Percentiles rank a stretch among this genome's conserved stretches.
Evolutionary conservation across 768 basidiomycete species (phyloP).

Genomic region (Candolleomyces aberdarensis): DNA sequence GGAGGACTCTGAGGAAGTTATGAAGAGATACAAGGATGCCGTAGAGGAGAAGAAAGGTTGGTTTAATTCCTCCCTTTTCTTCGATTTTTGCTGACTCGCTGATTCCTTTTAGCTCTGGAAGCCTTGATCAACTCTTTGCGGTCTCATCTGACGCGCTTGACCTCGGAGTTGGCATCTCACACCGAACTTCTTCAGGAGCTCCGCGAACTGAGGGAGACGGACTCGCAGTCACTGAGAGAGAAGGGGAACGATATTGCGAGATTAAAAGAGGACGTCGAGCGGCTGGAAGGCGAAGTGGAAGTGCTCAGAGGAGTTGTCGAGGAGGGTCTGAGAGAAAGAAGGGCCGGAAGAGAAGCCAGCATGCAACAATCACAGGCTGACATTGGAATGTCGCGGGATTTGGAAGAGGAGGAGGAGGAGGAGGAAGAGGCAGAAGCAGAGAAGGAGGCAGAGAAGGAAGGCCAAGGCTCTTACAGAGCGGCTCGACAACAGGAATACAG

Average conservation of each 20-base stretch:
- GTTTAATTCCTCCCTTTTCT: slow-evolving; percentile 11
- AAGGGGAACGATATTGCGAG: slow-evolving; percentile 66
- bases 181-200: slow-evolving; percentile 67
- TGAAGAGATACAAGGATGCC: slow-evolving; percentile 64
- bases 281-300: slow-evolving; percentile 81
- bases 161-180: slow-evolving; percentile 75
- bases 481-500: too few relatives aligned
- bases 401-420: slow-evolving; percentile 22
- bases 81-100: slow-evolving; percentile 18
- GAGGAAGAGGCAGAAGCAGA: slow-evolving; percentile 19
- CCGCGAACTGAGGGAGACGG: slow-evolving; percentile 58
- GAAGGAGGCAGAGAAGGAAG: slow-evolving; percentile 9
- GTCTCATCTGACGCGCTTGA: slow-evolving; percentile 72
- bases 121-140: slow-evolving; percentile 72
- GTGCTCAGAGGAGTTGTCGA: slow-evolving; percentile 85
- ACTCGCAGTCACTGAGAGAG: slow-evolving; percentile 51
- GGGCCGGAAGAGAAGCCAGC: slow-evolving; percentile 46
- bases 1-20: slow-evolving; percentile 36
- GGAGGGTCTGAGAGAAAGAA: slow-evolving; percentile 75
- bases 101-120: slow-evolving; percentile 61
- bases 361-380: slow-evolving; percentile 25
- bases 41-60: slow-evolving; percentile 89
- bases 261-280: slow-evolving; percentile 73
- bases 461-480: slow-evolving; percentile 5
- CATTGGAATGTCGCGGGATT: slow-evolving; percentile 31